phyloP scores from a whole-genome alignment of 768 basidiomycete genomes.

The Trametes maxima region DNA sequence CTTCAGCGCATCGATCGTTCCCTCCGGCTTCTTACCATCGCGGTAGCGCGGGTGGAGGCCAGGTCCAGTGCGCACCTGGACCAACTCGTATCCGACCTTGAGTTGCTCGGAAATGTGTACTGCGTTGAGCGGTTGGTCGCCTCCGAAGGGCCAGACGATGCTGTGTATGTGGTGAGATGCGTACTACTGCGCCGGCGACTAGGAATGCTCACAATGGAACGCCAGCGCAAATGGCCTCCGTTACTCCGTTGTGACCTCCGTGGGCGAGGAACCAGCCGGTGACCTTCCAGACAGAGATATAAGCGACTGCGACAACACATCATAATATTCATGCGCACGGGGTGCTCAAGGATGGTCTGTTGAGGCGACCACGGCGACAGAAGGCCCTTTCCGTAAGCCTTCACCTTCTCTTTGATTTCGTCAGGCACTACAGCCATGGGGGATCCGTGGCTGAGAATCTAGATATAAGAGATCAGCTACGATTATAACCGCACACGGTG shows the following conservation, averaged over 20 bases:
- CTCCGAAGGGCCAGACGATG: constrained; percentile 32
- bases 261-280: constrained; percentile 29
- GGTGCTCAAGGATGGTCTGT: constrained; percentile 19
- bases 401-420: constrained; percentile 15
- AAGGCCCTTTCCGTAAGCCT: constrained; percentile 11
- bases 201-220: constrained; percentile 19
- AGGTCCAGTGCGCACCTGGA: constrained; percentile 29
- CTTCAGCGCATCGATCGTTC: constrained; percentile 28
- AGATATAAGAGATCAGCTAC: too few species aligned
- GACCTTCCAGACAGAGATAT: neutral
- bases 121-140: constrained; percentile 30
- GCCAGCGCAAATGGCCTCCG: constrained; percentile 28
- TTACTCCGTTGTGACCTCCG: constrained; percentile 30
- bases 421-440: constrained; percentile 15
- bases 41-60: constrained; percentile 24
- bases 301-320: neutral
- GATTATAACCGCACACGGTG: neutral
- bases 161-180: constrained; percentile 9
- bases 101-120: constrained; percentile 25
- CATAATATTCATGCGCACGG: neutral
- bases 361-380: constrained; percentile 20
- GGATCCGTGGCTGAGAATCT: constrained; percentile 23
- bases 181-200: neutral
- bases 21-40: constrained; percentile 22
- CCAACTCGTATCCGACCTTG: constrained; percentile 30